Percentiles rank a stretch among this genome's conserved stretches.
Conservation (phyloP, 257 asterid genomes). For the Salvia splendens region DNA sequence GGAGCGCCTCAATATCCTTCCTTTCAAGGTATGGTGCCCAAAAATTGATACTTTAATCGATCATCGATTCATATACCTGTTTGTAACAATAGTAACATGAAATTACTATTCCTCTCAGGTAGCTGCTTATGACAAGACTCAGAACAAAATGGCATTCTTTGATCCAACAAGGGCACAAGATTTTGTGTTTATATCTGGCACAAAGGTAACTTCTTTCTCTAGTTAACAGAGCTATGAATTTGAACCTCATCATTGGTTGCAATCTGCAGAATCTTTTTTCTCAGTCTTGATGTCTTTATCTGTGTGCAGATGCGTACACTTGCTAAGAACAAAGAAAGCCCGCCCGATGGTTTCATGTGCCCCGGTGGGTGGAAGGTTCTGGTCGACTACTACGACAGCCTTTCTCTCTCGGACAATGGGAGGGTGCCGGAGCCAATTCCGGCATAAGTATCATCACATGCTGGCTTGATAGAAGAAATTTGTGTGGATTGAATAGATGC, state of each 20-base stretch:
- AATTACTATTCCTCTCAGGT: constrained; percentile 48
- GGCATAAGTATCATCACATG: constrained; percentile 38
- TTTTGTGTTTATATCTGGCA: constrained; percentile 91
- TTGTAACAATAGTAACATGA: neutral
- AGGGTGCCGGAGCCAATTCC: constrained; percentile 53
- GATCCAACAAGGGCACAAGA: constrained; percentile 91
- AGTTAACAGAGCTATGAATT: neutral
- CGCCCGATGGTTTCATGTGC: constrained; percentile 98
- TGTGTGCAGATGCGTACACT: constrained; percentile 75
- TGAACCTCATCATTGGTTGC: neutral
- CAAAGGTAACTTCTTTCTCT: constrained; percentile 59
- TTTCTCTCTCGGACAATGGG: constrained; percentile 58
- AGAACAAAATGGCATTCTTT: constrained; percentile 87
- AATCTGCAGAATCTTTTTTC: neutral
- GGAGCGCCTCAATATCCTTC: constrained; percentile 86
- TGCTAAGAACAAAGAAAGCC: constrained; percentile 83
- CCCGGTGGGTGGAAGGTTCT: constrained; percentile 96
- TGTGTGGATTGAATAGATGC: constrained; percentile 31
- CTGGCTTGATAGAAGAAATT: constrained; percentile 3
- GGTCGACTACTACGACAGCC: constrained; percentile 81
- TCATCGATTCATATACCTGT: too few species aligned
- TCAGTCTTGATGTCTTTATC: neutral
- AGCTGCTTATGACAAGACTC: constrained; percentile 91
- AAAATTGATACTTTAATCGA: too few species aligned
- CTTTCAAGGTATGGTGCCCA: constrained; percentile 62